phyloP scores from a whole-genome alignment of 202 grass and related monocot species.

The Carex sylvatica region DNA sequence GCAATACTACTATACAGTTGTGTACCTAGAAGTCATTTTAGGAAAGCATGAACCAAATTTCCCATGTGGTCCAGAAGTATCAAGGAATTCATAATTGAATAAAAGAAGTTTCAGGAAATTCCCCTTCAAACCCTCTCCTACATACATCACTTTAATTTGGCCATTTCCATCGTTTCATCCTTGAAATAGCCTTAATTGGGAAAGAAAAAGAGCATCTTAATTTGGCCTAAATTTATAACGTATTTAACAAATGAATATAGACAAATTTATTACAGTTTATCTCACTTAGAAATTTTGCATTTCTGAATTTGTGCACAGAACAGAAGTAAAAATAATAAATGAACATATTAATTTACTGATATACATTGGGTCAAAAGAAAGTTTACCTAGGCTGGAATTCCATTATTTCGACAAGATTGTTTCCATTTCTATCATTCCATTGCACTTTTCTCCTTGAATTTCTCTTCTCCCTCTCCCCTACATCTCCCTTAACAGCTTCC shows the following conservation, averaged over 20 bases:
- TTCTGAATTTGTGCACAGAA: background rate
- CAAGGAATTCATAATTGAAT: background rate
- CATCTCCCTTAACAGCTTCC: slow-evolving; percentile 16
- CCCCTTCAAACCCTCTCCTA: background rate
- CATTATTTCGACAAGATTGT: slow-evolving; percentile 36
- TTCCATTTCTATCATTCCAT: slow-evolving; percentile 42
- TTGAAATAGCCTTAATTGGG: background rate
- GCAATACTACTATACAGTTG: background rate
- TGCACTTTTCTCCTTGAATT: slow-evolving; percentile 39
- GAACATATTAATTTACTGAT: no score
- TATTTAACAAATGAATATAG: background rate
- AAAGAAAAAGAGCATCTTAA: background rate
- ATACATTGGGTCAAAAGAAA: background rate
- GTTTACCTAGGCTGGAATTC: slow-evolving; percentile 46
- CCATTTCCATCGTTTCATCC: background rate
- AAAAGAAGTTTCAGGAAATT: background rate
- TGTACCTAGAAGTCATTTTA: background rate
- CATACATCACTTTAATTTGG: background rate
- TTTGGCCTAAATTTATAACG: background rate
- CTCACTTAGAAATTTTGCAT: background rate
- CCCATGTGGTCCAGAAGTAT: background rate
- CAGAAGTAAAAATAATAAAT: background rate
- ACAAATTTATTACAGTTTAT: background rate
- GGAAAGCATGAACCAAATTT: background rate
- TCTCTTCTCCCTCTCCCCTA: slow-evolving; percentile 7